These are phyloP conservation scores for Ustilago loliicola DNA, from an alignment of 1,284 basidiomycete genomes.

Conservation along the genomic window DNA sequence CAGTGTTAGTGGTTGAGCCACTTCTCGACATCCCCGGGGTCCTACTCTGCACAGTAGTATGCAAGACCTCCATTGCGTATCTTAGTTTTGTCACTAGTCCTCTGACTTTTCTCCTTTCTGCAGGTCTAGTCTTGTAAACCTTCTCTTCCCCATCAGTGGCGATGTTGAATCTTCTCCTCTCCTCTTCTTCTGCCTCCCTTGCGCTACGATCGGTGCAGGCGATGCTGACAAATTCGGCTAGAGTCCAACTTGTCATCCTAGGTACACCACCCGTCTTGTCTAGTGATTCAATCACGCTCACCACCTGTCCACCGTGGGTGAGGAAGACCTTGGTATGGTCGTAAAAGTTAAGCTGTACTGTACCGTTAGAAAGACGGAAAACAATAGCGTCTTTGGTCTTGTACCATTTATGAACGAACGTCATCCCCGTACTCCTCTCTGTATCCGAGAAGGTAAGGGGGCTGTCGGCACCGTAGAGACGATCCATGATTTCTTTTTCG, in stretches of 20 bases:
- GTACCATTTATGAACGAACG: conserved; percentile 94
- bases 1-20: conserved; percentile 1
- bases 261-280: conserved; percentile 80
- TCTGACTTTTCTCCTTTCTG: conserved; percentile 42
- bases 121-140: conserved; percentile 30
- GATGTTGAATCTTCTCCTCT: conserved; percentile 18
- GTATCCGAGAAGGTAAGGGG: conserved; percentile 89
- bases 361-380: conserved; percentile 93
- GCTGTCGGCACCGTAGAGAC: conserved; percentile 73
- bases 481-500: conserved; percentile 68
- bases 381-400: conserved; percentile 96
- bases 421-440: conserved; percentile 82
- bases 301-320: conserved; percentile 80
- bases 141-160: background rate
- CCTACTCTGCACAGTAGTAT: conserved; percentile 30
- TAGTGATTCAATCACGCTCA: conserved; percentile 80
- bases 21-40: conserved; percentile 12
- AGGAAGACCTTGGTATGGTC: conserved; percentile 96
- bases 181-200: conserved; percentile 47
- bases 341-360: conserved; percentile 98
- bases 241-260: conserved; percentile 80
- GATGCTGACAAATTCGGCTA: conserved; percentile 80
- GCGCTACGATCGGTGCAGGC: conserved; percentile 71
- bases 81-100: conserved; percentile 40
- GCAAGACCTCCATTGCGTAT: conserved; percentile 44